Percentiles rank a stretch among this genome's conserved stretches.
These are phyloP conservation scores for Pythium sukuiense DNA, from an alignment of 352 stramenopile genomes.

Conservation along the genomic window DNA sequence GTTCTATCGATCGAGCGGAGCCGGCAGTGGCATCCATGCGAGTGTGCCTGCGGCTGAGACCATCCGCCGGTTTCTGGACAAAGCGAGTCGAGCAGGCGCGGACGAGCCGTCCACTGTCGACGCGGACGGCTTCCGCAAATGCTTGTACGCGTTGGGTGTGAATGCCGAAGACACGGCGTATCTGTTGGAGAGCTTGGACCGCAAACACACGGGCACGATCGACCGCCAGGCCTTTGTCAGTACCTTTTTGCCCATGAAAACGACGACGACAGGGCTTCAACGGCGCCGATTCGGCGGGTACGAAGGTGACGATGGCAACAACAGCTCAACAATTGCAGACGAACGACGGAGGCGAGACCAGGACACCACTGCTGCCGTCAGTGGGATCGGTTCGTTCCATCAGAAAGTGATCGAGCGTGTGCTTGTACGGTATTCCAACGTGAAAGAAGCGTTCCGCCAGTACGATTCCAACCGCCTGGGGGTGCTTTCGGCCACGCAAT, in stretches of 20 bases:
- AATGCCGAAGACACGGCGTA: constrained; percentile 31
- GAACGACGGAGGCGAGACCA: not conserved
- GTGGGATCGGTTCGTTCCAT: constrained; percentile 43
- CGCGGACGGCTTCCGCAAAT: constrained; percentile 34
- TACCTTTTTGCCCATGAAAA: constrained; percentile 25
- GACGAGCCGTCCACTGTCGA: constrained; percentile 16
- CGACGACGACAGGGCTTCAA: not conserved
- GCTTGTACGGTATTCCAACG: constrained; percentile 46
- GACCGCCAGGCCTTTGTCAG: constrained; percentile 25
- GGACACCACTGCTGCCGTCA: not conserved
- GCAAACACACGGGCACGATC: constrained; percentile 17
- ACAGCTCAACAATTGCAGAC: constrained; percentile 2
- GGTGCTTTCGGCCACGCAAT: constrained; percentile 45
- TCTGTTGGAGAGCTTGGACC: constrained; percentile 34
- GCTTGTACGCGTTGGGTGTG: constrained; percentile 37
- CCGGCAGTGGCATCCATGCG: constrained; percentile 2
- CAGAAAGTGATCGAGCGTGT: constrained; percentile 60
- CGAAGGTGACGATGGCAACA: constrained; percentile 2
- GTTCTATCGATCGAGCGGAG: constrained; percentile 19
- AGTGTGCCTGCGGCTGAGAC: constrained; percentile 29
- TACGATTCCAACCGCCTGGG: constrained; percentile 56
- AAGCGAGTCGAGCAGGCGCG: not conserved
- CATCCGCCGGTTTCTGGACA: constrained; percentile 33
- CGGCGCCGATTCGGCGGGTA: constrained; percentile 5
- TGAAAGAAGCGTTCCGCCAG: constrained; percentile 69